phyloP scores from a whole-genome alignment of 1,284 basidiomycete genomes.

The Rhodotorula sp. region DNA sequence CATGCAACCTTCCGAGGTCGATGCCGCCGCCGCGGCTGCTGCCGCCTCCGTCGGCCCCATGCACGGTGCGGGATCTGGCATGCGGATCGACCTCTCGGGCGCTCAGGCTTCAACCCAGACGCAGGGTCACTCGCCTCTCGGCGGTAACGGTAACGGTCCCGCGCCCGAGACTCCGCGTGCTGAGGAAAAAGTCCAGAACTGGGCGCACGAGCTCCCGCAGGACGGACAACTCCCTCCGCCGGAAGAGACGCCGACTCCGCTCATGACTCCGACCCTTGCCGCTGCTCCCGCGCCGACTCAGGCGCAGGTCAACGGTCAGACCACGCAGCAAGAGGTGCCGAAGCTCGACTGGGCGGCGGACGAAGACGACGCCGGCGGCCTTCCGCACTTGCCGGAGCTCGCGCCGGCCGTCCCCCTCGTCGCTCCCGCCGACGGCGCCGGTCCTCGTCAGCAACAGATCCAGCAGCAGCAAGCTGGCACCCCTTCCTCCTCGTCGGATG shows the following conservation, averaged over 20 bases:
- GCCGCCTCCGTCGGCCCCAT: conserved; percentile 28
- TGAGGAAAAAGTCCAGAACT: conserved; percentile 29
- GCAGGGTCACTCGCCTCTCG: not conserved
- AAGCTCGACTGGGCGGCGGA: conserved; percentile 36
- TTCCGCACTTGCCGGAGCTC: conserved; percentile 32
- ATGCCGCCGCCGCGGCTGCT: conserved; percentile 26
- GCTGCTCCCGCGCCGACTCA: not conserved
- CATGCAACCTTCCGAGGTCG: conserved; percentile 35
- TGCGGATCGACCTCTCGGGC: not conserved
- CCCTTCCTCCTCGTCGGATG: conserved; percentile 13
- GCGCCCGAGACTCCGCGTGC: conserved; percentile 4
- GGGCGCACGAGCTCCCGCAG: conserved; percentile 23
- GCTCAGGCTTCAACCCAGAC: not conserved
- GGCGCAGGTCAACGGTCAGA: not conserved
- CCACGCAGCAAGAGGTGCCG: not conserved
- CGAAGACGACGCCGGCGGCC: not conserved
- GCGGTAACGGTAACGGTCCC: not conserved
- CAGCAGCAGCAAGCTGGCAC: not conserved
- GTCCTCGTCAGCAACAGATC: not conserved
- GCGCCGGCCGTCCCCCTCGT: conserved; percentile 12
- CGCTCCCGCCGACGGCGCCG: not conserved
- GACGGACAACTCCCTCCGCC: conserved; percentile 19
- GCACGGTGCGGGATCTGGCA: not conserved
- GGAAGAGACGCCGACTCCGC: conserved; percentile 15
- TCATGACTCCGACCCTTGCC: not conserved